Conservation (phyloP, 352 stramenopile species). For the Pelagophyceae sp. region DNA sequence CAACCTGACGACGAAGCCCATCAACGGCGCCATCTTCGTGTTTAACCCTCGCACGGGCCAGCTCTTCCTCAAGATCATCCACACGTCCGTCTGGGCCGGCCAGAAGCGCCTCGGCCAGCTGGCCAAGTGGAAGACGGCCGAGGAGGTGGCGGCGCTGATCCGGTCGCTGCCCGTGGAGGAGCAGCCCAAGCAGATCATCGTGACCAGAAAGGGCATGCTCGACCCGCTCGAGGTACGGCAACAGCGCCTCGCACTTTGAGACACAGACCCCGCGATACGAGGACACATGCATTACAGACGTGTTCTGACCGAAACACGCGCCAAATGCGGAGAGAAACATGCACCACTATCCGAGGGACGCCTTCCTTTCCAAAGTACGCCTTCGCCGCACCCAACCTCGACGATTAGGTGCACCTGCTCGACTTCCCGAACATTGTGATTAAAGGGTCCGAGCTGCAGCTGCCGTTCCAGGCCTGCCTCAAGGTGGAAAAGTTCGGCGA, state of each 20-base stretch:
- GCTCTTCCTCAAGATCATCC: constrained; percentile 99
- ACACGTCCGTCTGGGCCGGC: constrained; percentile 98
- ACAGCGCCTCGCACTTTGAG: no score
- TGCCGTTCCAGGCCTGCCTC: constrained; percentile 97
- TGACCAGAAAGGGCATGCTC: constrained; percentile 98
- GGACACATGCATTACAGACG: no score
- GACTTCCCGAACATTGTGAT: constrained; percentile 99
- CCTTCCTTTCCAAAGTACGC: not conserved
- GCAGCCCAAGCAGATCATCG: constrained; percentile 99
- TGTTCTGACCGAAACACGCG: no score
- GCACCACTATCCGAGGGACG: no score
- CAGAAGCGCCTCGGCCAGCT: constrained; percentile 98
- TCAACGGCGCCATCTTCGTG: constrained; percentile 99
- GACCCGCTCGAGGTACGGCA: constrained; percentile 97
- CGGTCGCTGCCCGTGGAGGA: constrained; percentile 97
- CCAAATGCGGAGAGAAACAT: not conserved
- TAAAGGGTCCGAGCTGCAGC: constrained; percentile 94
- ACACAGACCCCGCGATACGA: no score
- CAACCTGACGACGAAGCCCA: constrained; percentile 98
- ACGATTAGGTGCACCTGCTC: constrained; percentile 49
- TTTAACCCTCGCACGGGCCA: constrained; percentile 99
- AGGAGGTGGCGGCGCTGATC: constrained; percentile 98
- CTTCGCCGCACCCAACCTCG: not conserved
- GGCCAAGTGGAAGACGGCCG: constrained; percentile 99
- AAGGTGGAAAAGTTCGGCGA: constrained; percentile 99